Evolutionary conservation across 495 filamentous ascomycete genomes (phyloP), one percentile per base, ranked within the genome.

Genomic region (Lasiosphaeria ovina): DNA sequence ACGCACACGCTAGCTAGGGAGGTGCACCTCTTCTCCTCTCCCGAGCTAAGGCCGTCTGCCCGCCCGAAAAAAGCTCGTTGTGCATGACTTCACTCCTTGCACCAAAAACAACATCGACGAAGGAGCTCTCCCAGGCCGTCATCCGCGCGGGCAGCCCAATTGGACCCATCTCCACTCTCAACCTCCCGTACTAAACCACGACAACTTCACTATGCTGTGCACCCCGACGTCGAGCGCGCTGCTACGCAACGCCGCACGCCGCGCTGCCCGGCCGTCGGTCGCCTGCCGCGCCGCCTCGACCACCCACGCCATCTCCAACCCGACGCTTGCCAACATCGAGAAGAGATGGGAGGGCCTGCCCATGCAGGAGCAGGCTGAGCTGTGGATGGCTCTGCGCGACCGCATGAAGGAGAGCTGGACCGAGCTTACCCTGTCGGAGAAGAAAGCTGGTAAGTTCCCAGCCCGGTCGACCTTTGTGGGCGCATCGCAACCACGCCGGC

Each of bases 281-380:
- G 86, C 89, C 77, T 80, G 79, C 66, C 85, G 89, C 67, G 78
- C 81, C 71, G 83, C 83, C 59, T 81, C 84, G 32, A 42, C 40
- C 67, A 88, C 87, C 52, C 93, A 96, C 76, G 93, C 94, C 70
- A 94, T 98, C 79, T 90, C 92, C 63, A 98, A 97, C 81, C 94
- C 95, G 66, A 97, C 92, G 35, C 86, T 98, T 62, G 90, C 91
- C 76, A 88, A 95, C 79, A 97, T 98, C 72, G 94, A 98, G 87
- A 98, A 97, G 90, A 83, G 94, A 78, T 98, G 94, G 94, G 94
- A 98, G 81, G 83, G 74, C 58, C 90, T 98, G 90, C 92, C 92
- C 42, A 91, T 93, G 58, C 90, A 95, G 81, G 94, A 98, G 85
- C 94, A 98, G 85, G 94, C 95, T 61, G 94, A 98, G 72, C 79